Evolutionary conservation across 495 filamentous ascomycete species (phyloP), one percentile per base, ranked within the genome.

Genomic region (Darksidea phi): DNA sequence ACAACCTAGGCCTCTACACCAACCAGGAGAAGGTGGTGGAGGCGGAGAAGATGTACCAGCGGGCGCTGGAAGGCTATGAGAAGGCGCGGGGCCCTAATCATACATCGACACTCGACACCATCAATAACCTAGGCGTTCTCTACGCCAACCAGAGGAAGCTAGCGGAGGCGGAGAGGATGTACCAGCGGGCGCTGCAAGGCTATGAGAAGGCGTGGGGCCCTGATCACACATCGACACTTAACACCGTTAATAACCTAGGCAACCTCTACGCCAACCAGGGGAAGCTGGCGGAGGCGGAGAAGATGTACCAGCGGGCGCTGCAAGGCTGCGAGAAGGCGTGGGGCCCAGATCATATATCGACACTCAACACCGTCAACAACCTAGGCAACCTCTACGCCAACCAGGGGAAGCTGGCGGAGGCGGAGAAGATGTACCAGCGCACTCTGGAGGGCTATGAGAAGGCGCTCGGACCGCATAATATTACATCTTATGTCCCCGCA

Each of bases 211-310:
- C 54, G 54, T 25, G 20, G 8, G 54, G 54, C 8, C 48, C 17
- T 17, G 43, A 58, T 32, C 20, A 58, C 46, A 58, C 48, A 8
- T 58, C 42, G 46, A 58, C 54, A 58, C 54, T 58, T n/a, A n/a
- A n/a, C n/a, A n/a, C n/a, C n/a, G n/a, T n/a, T n/a, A n/a, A n/a
- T n/a, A n/a, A n/a, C n/a, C n/a, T n/a, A n/a, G n/a, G n/a, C n/a
- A n/a, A n/a, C n/a, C n/a, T n/a, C n/a, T n/a, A n/a, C n/a, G n/a
- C n/a, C n/a, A n/a, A n/a, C n/a, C n/a, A n/a, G n/a, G n/a, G n/a
- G n/a, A n/a, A n/a, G n/a, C n/a, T n/a, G n/a, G n/a, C n/a, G n/a
- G n/a, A n/a, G n/a, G n/a, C n/a, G n/a, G n/a, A n/a, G n/a, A n/a
- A n/a, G n/a, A n/a, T 32, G 11, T 52, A 36, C 23, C 28, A 7